Evolutionary conservation across 148 eudicot genomes (phyloP).

Genomic region (Chenopodium suecicum): DNA sequence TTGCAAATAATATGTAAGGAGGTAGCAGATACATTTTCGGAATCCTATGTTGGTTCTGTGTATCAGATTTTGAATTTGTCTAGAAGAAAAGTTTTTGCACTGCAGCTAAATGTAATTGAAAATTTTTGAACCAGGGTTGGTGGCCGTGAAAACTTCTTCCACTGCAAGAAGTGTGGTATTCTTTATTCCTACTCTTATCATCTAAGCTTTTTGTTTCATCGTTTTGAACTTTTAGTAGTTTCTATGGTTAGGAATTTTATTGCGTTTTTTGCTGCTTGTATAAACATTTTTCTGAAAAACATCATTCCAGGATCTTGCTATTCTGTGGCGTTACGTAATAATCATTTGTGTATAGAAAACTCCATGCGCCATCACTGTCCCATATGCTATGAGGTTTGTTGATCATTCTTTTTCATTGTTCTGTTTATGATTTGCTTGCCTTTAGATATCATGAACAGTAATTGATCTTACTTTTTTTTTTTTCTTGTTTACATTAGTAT

Average conservation of each 20-base stretch:
- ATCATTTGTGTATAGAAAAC: slow-evolving; percentile 85
- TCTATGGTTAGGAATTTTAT: background rate
- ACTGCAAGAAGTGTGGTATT: slow-evolving; percentile 97
- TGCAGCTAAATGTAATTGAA: background rate
- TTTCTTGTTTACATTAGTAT: slow-evolving; percentile 44
- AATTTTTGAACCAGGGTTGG: slow-evolving; percentile 60
- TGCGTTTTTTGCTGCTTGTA: background rate
- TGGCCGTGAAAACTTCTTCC: slow-evolving; percentile 86
- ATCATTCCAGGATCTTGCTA: slow-evolving; percentile 74
- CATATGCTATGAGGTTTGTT: slow-evolving; percentile 87
- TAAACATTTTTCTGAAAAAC: background rate
- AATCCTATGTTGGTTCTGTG: background rate
- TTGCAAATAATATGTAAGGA: no score
- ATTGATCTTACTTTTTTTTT: slow-evolving; percentile 2
- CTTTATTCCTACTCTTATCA: background rate
- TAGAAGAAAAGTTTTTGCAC: background rate
- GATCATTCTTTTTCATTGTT: background rate
- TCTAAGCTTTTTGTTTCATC: background rate
- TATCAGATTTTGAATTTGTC: background rate
- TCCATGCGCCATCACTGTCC: slow-evolving; percentile 97
- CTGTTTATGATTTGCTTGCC: background rate
- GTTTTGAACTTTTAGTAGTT: background rate
- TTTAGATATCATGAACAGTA: background rate
- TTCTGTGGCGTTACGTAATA: slow-evolving; percentile 60
- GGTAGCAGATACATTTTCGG: background rate